Evolutionary conservation across 768 basidiomycete species (phyloP).

Genomic region (Macrocybe gigantea): DNA sequence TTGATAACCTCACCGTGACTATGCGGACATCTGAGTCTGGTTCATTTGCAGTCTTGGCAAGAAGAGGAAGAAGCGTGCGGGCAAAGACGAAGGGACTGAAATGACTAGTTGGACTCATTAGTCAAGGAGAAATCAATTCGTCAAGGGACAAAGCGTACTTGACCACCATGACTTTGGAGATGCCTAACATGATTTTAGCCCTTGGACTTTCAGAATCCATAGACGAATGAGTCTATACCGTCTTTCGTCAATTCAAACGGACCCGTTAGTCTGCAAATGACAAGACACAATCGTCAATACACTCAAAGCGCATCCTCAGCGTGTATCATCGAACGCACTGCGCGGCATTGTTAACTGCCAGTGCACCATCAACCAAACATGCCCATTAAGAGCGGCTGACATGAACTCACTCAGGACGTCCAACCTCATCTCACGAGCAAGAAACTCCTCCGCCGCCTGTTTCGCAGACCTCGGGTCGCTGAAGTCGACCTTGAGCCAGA

Average conservation of each 20-base stretch:
- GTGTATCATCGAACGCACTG: slow-evolving; percentile 9
- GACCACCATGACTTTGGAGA: slow-evolving; percentile 15
- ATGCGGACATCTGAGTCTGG: slow-evolving; percentile 25
- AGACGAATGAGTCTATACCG: slow-evolving; percentile 8
- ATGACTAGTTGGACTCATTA: slow-evolving; percentile 11
- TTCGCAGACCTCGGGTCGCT: slow-evolving; percentile 26
- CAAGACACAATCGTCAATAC: not conserved
- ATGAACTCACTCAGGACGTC: slow-evolving; percentile 14
- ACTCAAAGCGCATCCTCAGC: not conserved
- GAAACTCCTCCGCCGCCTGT: slow-evolving; percentile 26
- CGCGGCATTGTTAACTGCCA: slow-evolving; percentile 19
- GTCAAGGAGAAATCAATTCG: not conserved
- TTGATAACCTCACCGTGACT: slow-evolving; percentile 14
- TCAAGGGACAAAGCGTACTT: slow-evolving; percentile 13
- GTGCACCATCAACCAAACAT: not conserved
- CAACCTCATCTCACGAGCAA: slow-evolving; percentile 12
- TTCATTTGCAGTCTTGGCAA: slow-evolving; percentile 21
- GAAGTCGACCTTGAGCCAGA: slow-evolving; percentile 34
- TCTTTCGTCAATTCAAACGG: slow-evolving; percentile 16
- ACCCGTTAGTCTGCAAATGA: slow-evolving; percentile 9
- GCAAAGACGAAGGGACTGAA: slow-evolving; percentile 24
- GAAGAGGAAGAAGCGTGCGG: slow-evolving; percentile 20
- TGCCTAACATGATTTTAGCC: slow-evolving; percentile 2
- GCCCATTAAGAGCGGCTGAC: not conserved
- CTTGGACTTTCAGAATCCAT: not conserved